Evolutionary conservation across 2,329 filamentous ascomycete species (phyloP).

Genomic region (Nemania serpens): DNA sequence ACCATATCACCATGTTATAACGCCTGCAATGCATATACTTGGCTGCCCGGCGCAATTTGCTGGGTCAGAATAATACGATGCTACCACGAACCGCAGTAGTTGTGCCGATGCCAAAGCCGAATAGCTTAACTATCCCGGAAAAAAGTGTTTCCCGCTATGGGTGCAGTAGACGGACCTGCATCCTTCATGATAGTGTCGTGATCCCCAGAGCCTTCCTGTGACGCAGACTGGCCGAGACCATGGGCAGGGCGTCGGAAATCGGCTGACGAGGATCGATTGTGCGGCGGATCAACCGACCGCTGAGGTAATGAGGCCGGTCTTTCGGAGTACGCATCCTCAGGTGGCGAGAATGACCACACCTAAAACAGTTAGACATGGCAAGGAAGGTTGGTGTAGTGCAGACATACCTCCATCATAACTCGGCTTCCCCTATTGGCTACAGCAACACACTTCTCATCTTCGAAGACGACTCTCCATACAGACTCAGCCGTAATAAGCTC

Average conservation of each 20-base stretch:
- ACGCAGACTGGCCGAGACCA: constrained; percentile 24
- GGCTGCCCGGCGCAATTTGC: constrained; percentile 20
- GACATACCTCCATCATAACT: constrained; percentile 93
- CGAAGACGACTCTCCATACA: constrained; percentile 97
- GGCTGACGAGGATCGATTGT: constrained; percentile 58
- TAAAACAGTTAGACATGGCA: constrained; percentile 48
- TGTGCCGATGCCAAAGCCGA: neutral
- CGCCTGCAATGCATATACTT: constrained; percentile 39
- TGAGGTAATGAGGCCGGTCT: constrained; percentile 56
- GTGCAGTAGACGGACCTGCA: constrained; percentile 59
- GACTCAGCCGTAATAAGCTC: constrained; percentile 92
- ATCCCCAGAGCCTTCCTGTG: constrained; percentile 41
- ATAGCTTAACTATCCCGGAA: constrained; percentile 52
- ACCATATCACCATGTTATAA: constrained; percentile 37
- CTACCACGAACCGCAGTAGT: constrained; percentile 5
- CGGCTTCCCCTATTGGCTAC: constrained; percentile 83
- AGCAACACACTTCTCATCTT: constrained; percentile 97
- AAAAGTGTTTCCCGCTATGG: constrained; percentile 54
- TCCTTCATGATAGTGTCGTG: constrained; percentile 63
- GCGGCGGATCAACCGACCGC: constrained; percentile 51
- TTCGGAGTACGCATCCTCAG: constrained; percentile 67
- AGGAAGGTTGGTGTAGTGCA: constrained; percentile 19
- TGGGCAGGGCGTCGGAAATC: constrained; percentile 40
- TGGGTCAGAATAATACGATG: constrained; percentile 27
- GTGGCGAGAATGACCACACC: constrained; percentile 95